These are phyloP conservation scores for Austroboletus novae-zelandiae DNA, from an alignment of 1,284 basidiomycete genomes.

Conservation along the genomic window DNA sequence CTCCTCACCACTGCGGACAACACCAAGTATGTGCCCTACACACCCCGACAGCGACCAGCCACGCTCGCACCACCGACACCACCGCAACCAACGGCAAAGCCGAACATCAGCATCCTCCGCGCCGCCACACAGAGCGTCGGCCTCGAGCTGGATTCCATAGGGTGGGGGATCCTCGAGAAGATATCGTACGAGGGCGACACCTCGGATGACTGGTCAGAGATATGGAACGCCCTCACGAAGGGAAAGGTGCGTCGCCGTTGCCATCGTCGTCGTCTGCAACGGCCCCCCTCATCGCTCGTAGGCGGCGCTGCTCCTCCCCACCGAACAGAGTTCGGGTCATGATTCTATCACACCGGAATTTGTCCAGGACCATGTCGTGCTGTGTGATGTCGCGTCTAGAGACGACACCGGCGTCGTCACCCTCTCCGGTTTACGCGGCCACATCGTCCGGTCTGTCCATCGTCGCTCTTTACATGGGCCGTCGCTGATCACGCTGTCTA, in stretches of 20 bases:
- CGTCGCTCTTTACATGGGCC: slow-evolving; percentile 2
- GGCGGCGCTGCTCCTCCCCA: slow-evolving; percentile 78
- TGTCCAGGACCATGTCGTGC: too few relatives aligned
- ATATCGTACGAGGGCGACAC: slow-evolving; percentile 65
- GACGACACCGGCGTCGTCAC: slow-evolving; percentile 61
- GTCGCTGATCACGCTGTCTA: slow-evolving; percentile 30
- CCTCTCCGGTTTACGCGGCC: slow-evolving; percentile 77
- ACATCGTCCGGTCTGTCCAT: slow-evolving; percentile 50
- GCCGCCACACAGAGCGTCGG: slow-evolving; percentile 76
- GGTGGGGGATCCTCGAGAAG: slow-evolving; percentile 83
- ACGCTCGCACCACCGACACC: slow-evolving; percentile 35
- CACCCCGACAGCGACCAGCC: slow-evolving; percentile 42
- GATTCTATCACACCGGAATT: too few relatives aligned
- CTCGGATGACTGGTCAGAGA: slow-evolving; percentile 69
- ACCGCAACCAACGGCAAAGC: slow-evolving; percentile 31
- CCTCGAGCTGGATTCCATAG: slow-evolving; percentile 65
- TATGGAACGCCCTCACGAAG: slow-evolving; percentile 64
- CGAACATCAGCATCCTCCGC: slow-evolving; percentile 80
- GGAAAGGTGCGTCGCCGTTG: slow-evolving; percentile 55
- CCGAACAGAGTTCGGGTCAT: slow-evolving; percentile 66
- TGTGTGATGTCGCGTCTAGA: slow-evolving; percentile 46
- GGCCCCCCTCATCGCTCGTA: slow-evolving; percentile 29
- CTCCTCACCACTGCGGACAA: slow-evolving; percentile 42
- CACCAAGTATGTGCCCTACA: slow-evolving; percentile 53
- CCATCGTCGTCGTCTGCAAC: slow-evolving; percentile 8